A percentile compares a stretch with the other conserved stretches of the same genome.
phyloP scores from a whole-genome alignment of 176 grass and related monocot species.

The Oryza coarctata region DNA sequence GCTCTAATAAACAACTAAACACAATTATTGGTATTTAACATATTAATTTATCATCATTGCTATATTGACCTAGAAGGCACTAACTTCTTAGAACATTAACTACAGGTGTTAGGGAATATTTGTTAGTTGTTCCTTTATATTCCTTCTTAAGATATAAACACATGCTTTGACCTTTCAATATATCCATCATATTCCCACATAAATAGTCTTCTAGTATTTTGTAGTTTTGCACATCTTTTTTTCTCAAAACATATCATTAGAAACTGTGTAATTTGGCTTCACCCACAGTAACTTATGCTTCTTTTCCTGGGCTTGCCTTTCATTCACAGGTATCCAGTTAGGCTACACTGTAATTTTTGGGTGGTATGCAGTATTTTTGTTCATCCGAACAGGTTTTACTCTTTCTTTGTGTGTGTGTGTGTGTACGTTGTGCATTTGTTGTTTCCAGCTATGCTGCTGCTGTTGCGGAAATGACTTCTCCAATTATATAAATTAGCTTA shows the following conservation, averaged over 20 bases:
- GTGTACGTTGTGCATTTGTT: neutral
- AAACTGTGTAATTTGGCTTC: conserved; percentile 1
- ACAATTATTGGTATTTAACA: no score
- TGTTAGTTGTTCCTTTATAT: conserved; percentile 6
- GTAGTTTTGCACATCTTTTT: neutral
- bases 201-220: conserved; percentile 3
- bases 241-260: neutral
- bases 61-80: no score
- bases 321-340: conserved; percentile 76
- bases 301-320: conserved; percentile 1
- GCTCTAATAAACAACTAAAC: neutral
- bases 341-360: conserved; percentile 94
- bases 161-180: neutral
- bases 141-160: conserved; percentile 7
- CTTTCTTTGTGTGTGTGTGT: neutral
- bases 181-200: conserved; percentile 2
- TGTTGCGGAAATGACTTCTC: neutral
- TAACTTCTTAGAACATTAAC: no score
- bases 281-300: neutral
- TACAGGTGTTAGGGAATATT: no score
- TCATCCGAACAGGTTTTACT: conserved; percentile 77
- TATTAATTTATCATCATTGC: no score
- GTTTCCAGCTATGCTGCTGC: conserved; percentile 2
- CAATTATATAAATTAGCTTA: neutral
- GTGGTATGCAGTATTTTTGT: conserved; percentile 94